phyloP scores from a whole-genome alignment of 1,139 yeast genomes.

The Suhomyces choctaworum region DNA sequence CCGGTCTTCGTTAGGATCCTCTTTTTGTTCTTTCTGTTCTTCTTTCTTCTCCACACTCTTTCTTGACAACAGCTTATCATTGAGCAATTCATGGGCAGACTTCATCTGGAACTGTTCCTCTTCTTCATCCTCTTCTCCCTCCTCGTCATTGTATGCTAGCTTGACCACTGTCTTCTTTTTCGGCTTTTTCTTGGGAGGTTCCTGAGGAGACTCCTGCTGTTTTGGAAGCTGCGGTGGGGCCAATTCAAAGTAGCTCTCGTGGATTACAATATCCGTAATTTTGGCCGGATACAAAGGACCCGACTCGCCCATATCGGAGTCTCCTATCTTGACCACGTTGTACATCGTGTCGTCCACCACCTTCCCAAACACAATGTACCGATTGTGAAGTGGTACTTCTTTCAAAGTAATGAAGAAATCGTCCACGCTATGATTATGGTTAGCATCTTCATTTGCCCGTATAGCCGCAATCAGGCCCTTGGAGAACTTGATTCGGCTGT shows the following conservation, averaged over 20 bases:
- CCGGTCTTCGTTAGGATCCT: background rate
- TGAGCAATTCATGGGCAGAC: constrained; percentile 47
- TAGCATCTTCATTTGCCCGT: constrained; percentile 24
- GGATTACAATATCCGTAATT: constrained; percentile 42
- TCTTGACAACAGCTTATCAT: constrained; percentile 4
- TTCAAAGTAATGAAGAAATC: constrained; percentile 56
- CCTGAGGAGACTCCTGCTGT: constrained; percentile 7
- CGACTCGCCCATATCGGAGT: constrained; percentile 47
- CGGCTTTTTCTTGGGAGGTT: constrained; percentile 18
- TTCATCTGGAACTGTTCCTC: constrained; percentile 41
- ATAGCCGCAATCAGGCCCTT: constrained; percentile 62
- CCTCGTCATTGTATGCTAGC: constrained; percentile 24
- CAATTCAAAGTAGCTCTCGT: constrained; percentile 45
- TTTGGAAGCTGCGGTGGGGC: constrained; percentile 8
- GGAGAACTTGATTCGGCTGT: constrained; percentile 54
- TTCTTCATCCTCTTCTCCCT: constrained; percentile 35
- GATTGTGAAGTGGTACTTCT: constrained; percentile 45
- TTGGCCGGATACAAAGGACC: constrained; percentile 55
- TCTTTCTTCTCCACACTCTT: constrained; percentile 5
- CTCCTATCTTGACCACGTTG: constrained; percentile 53
- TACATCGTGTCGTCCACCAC: constrained; percentile 60
- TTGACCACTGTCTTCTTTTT: constrained; percentile 20
- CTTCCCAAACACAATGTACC: constrained; percentile 61
- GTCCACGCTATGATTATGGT: constrained; percentile 39
- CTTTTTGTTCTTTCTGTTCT: constrained; percentile 6